Base-by-base conservation (phyloP, 345 rosid genomes). In the Passiflora organensis region DNA sequence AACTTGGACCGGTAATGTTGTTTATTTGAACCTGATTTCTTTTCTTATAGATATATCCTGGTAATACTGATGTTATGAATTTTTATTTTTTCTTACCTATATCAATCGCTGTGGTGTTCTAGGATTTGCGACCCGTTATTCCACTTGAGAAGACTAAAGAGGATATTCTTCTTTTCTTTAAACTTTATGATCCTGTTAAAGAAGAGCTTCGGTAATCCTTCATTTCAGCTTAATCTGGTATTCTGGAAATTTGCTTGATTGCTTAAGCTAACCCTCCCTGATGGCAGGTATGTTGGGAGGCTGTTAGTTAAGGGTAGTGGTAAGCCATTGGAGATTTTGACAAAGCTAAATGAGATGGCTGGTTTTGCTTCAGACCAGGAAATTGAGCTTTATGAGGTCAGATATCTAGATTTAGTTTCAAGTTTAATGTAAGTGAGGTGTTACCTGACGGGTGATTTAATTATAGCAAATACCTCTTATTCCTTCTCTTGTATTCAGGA, bases 311-410 rank as follows among this genome's bases (percentile, higher is more conserved):
- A 87, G 80, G 78, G 80, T 56, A 72, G 82, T 67, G 73, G 82
- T 43, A 94, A 82, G 77, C 99, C 96, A 19, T 55, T 82, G 58
- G 99, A 94, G 59, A 80, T 84, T 51, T 50, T 89, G 53, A 62
- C 75, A 23, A 86, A 75, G 76, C 59, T 94, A 48, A 94, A 85
- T 76, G 79, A 80, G 72, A 75, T 94, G 95, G 97, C 91, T 59
- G 91, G 97, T 54, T 94, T 81, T 80, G 56, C 78, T 56, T 81
- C 83, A 60, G 96, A 87, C 71, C 90, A 83, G 66, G 96, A 86
- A 63, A 78, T 94, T 59, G 88, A 87, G 43, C 85, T 94, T 55
- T 89, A 76, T 55, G 97, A 94, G 97, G 99, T 89, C 60, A 62
- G 62, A 63, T 45, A 36, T 50, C 39, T 44, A 44, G 37, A 50